Evolutionary conservation across 176 grass and related monocot genomes (phyloP).

Genomic region (Oryza longistaminata): DNA sequence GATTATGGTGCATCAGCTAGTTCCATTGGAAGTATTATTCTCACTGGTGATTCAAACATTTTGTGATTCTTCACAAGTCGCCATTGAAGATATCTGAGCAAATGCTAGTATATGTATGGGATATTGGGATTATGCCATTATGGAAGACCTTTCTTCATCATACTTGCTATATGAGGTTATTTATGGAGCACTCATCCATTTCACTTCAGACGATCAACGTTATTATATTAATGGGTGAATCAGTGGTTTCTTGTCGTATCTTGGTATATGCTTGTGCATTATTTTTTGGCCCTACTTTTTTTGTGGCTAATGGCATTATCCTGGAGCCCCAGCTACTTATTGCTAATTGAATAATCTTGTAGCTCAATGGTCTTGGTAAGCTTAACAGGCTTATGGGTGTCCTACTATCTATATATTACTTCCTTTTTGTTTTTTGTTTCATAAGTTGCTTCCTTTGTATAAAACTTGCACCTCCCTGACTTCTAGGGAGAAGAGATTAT

Average conservation of each 20-base stretch:
- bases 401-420: conserved; percentile 26
- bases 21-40: conserved; percentile 47
- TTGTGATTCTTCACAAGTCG: conserved; percentile 36
- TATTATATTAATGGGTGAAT: conserved; percentile 46
- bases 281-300: conserved; percentile 53
- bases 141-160: conserved; percentile 46
- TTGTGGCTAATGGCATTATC: conserved; percentile 69
- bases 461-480: conserved; percentile 22
- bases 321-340: conserved; percentile 63
- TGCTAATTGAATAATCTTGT: conserved; percentile 70
- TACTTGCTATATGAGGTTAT: conserved; percentile 46
- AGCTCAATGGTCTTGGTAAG: conserved; percentile 74
- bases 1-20: conserved; percentile 52
- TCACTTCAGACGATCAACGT: conserved; percentile 59
- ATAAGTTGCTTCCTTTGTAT: conserved; percentile 25
- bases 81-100: conserved; percentile 55
- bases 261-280: conserved; percentile 56
- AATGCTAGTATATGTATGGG: conserved; percentile 46
- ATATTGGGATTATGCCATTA: conserved; percentile 48
- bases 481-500: conserved; percentile 76
- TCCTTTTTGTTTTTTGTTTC: conserved; percentile 22
- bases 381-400: conserved; percentile 59
- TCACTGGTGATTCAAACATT: conserved; percentile 44
- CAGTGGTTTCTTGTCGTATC: conserved; percentile 43
- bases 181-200: conserved; percentile 41